Conservation (phyloP, 163 green algal species). For the Scenedesmus sp. region DNA sequence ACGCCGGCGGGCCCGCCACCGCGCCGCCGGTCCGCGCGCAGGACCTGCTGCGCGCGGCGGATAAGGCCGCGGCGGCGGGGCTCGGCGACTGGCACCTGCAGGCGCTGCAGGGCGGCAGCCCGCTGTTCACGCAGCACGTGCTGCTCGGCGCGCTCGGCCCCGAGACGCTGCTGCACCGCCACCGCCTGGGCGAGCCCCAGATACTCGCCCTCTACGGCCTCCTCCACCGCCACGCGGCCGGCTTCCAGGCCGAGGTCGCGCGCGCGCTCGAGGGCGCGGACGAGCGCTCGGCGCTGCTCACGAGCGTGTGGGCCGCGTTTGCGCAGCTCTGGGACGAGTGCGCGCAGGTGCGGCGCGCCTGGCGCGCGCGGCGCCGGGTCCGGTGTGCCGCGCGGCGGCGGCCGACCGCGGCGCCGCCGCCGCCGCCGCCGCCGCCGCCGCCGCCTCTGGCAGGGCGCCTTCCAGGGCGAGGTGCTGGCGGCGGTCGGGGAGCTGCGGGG, state of each 20-base stretch:
- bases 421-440: too few relatives aligned
- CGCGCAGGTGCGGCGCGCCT: slow-evolving; percentile 37
- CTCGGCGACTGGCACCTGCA: slow-evolving; percentile 47
- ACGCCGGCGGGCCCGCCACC: too few relatives aligned
- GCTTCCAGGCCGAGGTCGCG: slow-evolving; percentile 36
- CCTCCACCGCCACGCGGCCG: slow-evolving; percentile 34
- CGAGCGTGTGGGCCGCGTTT: slow-evolving; percentile 33
- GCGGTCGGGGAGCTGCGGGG: slow-evolving; percentile 33
- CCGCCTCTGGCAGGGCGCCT: slow-evolving; percentile 2
- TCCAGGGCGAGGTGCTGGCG: slow-evolving; percentile 37
- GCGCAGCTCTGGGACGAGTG: slow-evolving; percentile 43
- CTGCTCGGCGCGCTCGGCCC: slow-evolving; percentile 41
- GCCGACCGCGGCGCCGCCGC: too few relatives aligned
- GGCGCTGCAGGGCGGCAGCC: slow-evolving; percentile 26
- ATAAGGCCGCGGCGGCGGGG: slow-evolving; percentile 37
- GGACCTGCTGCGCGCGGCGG: slow-evolving; percentile 32
- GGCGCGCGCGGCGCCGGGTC: too few relatives aligned
- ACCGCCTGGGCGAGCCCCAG: slow-evolving; percentile 33
- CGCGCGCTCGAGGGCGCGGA: background rate
- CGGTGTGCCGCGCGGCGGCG: too few relatives aligned
- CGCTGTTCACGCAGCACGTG: slow-evolving; percentile 22
- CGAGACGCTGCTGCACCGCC: slow-evolving; percentile 31
- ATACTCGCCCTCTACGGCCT: slow-evolving; percentile 38
- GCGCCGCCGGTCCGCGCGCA: too few relatives aligned
- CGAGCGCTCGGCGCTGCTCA: slow-evolving; percentile 38